A percentile compares a stretch with the other conserved stretches of the same genome.
Conservation (phyloP, 768 basidiomycete species). For the Russula vinacea region DNA sequence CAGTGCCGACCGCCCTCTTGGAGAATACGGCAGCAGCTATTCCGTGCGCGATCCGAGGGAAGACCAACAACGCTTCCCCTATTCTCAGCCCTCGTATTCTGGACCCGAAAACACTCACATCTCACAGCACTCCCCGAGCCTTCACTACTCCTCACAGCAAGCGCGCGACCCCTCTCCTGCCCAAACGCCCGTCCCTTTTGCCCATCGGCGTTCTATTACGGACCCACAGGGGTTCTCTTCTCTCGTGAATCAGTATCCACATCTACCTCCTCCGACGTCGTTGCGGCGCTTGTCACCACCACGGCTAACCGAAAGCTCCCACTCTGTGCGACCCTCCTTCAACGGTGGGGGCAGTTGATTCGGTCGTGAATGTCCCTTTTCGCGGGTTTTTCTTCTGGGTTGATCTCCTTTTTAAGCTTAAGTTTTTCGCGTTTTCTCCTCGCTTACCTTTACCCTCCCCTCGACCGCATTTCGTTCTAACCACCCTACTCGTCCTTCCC, state of each 20-base stretch:
- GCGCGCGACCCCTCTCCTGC: slow-evolving; percentile 30
- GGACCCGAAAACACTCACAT: slow-evolving; percentile 26
- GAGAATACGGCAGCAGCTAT: slow-evolving; percentile 47
- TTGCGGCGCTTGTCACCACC: slow-evolving; percentile 32
- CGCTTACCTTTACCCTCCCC: not conserved
- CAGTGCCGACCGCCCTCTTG: slow-evolving; percentile 50
- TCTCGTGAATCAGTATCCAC: slow-evolving; percentile 47
- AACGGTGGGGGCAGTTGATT: slow-evolving; percentile 22
- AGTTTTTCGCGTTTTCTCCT: not conserved
- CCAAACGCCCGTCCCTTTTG: slow-evolving; percentile 48
- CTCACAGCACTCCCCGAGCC: slow-evolving; percentile 32
- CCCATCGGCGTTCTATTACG: slow-evolving; percentile 55
- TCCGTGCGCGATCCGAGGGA: slow-evolving; percentile 47
- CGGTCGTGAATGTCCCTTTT: not conserved
- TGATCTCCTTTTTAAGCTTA: slow-evolving; percentile 11
- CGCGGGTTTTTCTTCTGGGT: not conserved
- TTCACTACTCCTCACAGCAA: slow-evolving; percentile 39
- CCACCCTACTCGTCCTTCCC: not conserved
- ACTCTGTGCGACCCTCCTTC: slow-evolving; percentile 27
- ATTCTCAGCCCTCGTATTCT: slow-evolving; percentile 49
- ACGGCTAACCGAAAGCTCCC: slow-evolving; percentile 23
- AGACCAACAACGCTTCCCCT: slow-evolving; percentile 52
- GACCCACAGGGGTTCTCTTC: slow-evolving; percentile 51
- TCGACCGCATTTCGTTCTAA: not conserved
- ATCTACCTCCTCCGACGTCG: slow-evolving; percentile 48